Evolutionary conservation across 208 protist species (phyloP).

Genomic region (Wallacemonas sp.): DNA sequence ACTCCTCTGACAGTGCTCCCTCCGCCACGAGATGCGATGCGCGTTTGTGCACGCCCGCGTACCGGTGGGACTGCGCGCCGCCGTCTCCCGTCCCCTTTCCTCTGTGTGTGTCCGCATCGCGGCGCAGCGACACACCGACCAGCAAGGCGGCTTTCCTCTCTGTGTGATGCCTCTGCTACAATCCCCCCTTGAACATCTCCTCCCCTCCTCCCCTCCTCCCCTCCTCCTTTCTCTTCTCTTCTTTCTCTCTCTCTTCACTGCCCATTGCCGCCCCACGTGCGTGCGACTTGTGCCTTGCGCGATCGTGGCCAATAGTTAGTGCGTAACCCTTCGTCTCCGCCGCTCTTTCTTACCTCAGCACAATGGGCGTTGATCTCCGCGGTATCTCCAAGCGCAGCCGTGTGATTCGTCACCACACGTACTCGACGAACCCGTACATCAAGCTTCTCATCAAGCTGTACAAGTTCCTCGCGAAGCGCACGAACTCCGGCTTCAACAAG

Average conservation of each 20-base stretch:
- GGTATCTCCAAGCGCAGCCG: constrained; percentile 91
- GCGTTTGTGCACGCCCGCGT: too few relatives aligned
- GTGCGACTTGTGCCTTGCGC: too few relatives aligned
- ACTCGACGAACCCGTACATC: constrained; percentile 97
- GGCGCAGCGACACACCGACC: too few relatives aligned
- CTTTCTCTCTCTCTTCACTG: constrained; percentile 15
- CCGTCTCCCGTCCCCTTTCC: too few relatives aligned
- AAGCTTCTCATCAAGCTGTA: constrained; percentile 99
- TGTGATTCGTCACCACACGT: constrained; percentile 92
- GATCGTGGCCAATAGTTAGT: too few relatives aligned
- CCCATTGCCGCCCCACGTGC: too few relatives aligned
- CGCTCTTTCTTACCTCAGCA: constrained; percentile 5
- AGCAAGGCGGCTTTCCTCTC: constrained; percentile 1
- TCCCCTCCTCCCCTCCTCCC: background rate
- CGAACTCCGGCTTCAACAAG: constrained; percentile 98
- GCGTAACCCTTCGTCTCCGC: background rate
- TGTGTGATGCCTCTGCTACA: constrained; percentile 15
- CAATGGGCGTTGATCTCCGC: constrained; percentile 91
- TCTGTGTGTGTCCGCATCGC: background rate
- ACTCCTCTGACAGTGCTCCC: too few relatives aligned
- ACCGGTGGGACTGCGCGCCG: too few relatives aligned
- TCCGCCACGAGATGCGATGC: too few relatives aligned
- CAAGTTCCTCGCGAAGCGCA: constrained; percentile 98
- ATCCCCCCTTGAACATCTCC: too few relatives aligned
- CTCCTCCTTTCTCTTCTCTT: constrained; percentile 5